Conservation (phyloP, 1,139 yeast genomes). For the Pichia sp. region DNA sequence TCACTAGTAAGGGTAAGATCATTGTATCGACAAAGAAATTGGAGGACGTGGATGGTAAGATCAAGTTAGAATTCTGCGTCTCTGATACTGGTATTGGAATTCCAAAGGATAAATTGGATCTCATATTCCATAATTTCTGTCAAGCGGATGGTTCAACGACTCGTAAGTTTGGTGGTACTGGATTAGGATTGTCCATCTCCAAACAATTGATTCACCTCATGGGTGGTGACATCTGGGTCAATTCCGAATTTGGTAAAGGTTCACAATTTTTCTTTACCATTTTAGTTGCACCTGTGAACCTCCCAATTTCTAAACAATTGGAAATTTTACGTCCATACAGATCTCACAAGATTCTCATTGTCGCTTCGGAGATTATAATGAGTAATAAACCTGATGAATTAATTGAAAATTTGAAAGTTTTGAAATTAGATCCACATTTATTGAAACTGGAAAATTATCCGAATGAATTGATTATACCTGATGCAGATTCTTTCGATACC, state of each 20-base stretch:
- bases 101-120: slow-evolving; percentile 71
- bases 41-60: slow-evolving; percentile 39
- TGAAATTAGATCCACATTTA: slow-evolving; percentile 38
- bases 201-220: slow-evolving; percentile 78
- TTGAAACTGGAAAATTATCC: slow-evolving; percentile 34
- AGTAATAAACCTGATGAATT: slow-evolving; percentile 35
- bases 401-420: slow-evolving; percentile 33
- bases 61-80: slow-evolving; percentile 75
- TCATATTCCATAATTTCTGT: slow-evolving; percentile 82
- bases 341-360: slow-evolving; percentile 61
- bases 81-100: slow-evolving; percentile 89
- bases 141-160: slow-evolving; percentile 93
- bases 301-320: slow-evolving; percentile 55
- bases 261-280: slow-evolving; percentile 77
- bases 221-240: slow-evolving; percentile 92
- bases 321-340: slow-evolving; percentile 70
- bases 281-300: slow-evolving; percentile 66
- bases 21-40: slow-evolving; percentile 54
- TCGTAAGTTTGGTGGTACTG: slow-evolving; percentile 88
- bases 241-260: slow-evolving; percentile 74
- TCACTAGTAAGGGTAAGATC: slow-evolving; percentile 76
- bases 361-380: slow-evolving; percentile 49
- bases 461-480: slow-evolving; percentile 34
- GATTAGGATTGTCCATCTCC: slow-evolving; percentile 79
- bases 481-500: slow-evolving; percentile 65